Evolutionary conservation across 2,329 filamentous ascomycete species (phyloP), one percentile per base, ranked within the genome.

Genomic region (Xylariaceae sp.): DNA sequence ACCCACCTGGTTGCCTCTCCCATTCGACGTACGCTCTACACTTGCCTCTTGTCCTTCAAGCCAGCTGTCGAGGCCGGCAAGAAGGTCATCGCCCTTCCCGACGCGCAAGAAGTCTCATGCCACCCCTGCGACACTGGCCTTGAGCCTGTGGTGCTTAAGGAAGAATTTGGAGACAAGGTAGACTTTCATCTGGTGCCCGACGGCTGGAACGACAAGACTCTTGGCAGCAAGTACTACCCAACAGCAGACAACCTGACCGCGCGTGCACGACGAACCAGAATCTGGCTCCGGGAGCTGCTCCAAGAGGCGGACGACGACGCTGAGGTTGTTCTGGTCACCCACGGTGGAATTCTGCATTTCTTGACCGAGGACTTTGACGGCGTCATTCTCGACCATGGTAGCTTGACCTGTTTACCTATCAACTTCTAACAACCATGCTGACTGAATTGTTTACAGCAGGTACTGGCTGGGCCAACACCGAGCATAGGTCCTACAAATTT

Each of bases 311-410:
- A 57, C 1, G 55, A 58, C 4, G 81, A 86, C 54, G 70, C 67
- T 3, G 77, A 91, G 52, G 77, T 95, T 19, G 79, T 84, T 0
- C 73, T 89, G 2, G 87, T 94, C 7, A 85, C 87, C 3, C 89
- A 95, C 55, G 89, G 89, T 2, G 87, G 85, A 1, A 86, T 90
- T 53, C 61, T 95, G 54, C 89, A 95, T 62, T 94, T 88, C 55
- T 67, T 95, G 22, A 26, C 22, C 22, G 22, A 26, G 22, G 22
- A 26, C 22, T 26, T 6, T 6, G 22, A 26, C 22, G 22, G 22
- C 22, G 22, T 26, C 11, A 26, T 26, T 11, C 22, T 26, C 6
- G 22, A 26, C 11, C 22, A 26, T 26, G 22, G 22, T 26, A 26
- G 11, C 30, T n/a, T n/a, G 6, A 32, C 15, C 12, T 32, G 13